phyloP scores from a whole-genome alignment of 1,284 basidiomycete species.

The Cryptococcus jaspeensis region DNA sequence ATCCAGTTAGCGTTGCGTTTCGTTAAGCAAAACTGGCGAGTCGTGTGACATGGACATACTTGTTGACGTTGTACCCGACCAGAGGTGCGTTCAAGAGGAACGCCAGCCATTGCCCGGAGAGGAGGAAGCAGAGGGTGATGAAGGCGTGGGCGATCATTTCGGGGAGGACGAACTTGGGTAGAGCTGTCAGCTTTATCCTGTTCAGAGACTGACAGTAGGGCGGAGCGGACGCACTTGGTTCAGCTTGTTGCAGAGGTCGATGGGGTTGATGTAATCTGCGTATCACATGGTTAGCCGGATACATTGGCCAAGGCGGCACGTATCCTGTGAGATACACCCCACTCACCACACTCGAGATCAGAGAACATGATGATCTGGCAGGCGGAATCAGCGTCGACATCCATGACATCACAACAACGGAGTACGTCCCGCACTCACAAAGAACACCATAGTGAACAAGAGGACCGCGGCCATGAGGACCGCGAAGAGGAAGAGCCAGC shows the following conservation, averaged over 20 bases:
- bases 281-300: no score
- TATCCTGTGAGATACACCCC: not conserved
- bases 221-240: constrained; percentile 69
- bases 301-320: no score
- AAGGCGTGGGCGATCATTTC: constrained; percentile 95
- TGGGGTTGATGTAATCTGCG: constrained; percentile 93
- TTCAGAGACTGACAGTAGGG: not conserved
- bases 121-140: constrained; percentile 81
- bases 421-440: constrained; percentile 62
- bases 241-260: constrained; percentile 99
- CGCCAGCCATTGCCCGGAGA: constrained; percentile 93
- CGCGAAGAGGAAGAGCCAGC: constrained; percentile 91
- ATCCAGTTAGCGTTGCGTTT: not conserved
- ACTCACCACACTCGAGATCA: constrained; percentile 78
- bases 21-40: not conserved
- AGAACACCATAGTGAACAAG: constrained; percentile 97
- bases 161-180: constrained; percentile 86
- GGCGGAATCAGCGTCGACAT: not conserved
- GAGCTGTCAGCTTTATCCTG: not conserved
- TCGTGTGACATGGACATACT: constrained; percentile 59
- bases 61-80: constrained; percentile 89
- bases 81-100: constrained; percentile 90
- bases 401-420: constrained; percentile 3
- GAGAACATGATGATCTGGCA: constrained; percentile 99
- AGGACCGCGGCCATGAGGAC: constrained; percentile 89